A percentile compares a stretch with the other conserved stretches of the same genome.
Evolutionary conservation across 2,329 filamentous ascomycete genomes (phyloP).

Genomic region (Neonectria punicea): DNA sequence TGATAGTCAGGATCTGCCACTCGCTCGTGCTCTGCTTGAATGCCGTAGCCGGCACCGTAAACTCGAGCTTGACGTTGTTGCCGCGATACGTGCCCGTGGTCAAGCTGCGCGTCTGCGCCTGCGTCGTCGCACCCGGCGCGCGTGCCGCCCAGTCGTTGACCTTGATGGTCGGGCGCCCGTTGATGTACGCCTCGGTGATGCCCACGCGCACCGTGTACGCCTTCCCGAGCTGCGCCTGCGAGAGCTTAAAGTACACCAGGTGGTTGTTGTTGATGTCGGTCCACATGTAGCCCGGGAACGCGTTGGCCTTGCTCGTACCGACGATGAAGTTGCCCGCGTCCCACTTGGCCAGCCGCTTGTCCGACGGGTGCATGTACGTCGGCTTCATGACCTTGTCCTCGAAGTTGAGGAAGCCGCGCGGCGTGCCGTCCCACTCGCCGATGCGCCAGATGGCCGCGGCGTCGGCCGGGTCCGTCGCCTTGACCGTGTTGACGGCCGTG

Average conservation of each 20-base stretch:
- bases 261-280: slow-evolving; percentile 54
- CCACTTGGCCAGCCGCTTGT: slow-evolving; percentile 45
- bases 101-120: slow-evolving; percentile 46
- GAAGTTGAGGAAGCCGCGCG: slow-evolving; percentile 49
- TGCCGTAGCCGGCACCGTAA: slow-evolving; percentile 40
- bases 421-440: slow-evolving; percentile 50
- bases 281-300: slow-evolving; percentile 56
- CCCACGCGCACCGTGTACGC: slow-evolving; percentile 45
- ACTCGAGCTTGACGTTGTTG: slow-evolving; percentile 45
- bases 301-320: slow-evolving; percentile 46
- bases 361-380: slow-evolving; percentile 54
- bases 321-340: slow-evolving; percentile 48
- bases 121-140: slow-evolving; percentile 41
- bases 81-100: slow-evolving; percentile 48
- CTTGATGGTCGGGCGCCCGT: slow-evolving; percentile 44
- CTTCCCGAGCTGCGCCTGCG: slow-evolving; percentile 40
- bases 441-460: slow-evolving; percentile 49
- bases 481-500: slow-evolving; percentile 44
- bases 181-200: slow-evolving; percentile 47
- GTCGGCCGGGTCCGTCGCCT: slow-evolving; percentile 46
- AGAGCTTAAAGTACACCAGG: slow-evolving; percentile 52
- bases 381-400: slow-evolving; percentile 52
- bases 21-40: slow-evolving; percentile 42
- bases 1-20: slow-evolving; percentile 46
- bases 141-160: slow-evolving; percentile 46